Evolutionary conservation across 208 protist genomes (phyloP).

Genomic region (Cochliopodium minus): DNA sequence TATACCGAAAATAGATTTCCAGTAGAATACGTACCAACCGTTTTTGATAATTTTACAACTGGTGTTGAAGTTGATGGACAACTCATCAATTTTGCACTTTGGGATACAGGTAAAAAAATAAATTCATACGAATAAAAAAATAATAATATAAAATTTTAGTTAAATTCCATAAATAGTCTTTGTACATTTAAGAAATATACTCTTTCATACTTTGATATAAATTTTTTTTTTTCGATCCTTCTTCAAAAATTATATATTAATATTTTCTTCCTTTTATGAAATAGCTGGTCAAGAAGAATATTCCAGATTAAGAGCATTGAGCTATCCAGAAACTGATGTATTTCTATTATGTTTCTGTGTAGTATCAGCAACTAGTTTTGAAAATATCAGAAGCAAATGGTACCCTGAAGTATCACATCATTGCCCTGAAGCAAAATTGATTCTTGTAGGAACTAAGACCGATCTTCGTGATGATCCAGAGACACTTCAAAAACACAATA

Average conservation of each 20-base stretch:
- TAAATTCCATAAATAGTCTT: too few relatives aligned
- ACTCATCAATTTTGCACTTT: too few relatives aligned
- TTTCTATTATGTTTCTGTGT: slow-evolving; percentile 64
- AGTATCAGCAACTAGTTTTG: slow-evolving; percentile 30
- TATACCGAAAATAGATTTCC: slow-evolving; percentile 19
- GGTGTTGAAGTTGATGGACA: too few relatives aligned
- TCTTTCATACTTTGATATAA: too few relatives aligned
- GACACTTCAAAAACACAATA: neutral
- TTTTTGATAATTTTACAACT: slow-evolving; percentile 69
- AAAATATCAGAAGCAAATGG: slow-evolving; percentile 32
- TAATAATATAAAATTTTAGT: too few relatives aligned
- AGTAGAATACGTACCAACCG: slow-evolving; percentile 38
- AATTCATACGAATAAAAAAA: too few relatives aligned
- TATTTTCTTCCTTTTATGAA: neutral
- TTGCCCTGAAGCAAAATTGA: slow-evolving; percentile 21
- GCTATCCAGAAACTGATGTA: slow-evolving; percentile 58
- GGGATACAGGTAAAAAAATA: too few relatives aligned
- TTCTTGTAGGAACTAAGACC: slow-evolving; percentile 34
- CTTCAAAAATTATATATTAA: too few relatives aligned
- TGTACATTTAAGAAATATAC: too few relatives aligned
- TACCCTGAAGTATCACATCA: slow-evolving; percentile 18
- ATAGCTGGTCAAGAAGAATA: slow-evolving; percentile 56
- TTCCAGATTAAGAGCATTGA: slow-evolving; percentile 60
- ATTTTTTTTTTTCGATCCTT: too few relatives aligned
- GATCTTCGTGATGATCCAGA: slow-evolving; percentile 30